Evolutionary conservation across 179 eudicot species (phyloP).

Genomic region (Beta macrorhiza): DNA sequence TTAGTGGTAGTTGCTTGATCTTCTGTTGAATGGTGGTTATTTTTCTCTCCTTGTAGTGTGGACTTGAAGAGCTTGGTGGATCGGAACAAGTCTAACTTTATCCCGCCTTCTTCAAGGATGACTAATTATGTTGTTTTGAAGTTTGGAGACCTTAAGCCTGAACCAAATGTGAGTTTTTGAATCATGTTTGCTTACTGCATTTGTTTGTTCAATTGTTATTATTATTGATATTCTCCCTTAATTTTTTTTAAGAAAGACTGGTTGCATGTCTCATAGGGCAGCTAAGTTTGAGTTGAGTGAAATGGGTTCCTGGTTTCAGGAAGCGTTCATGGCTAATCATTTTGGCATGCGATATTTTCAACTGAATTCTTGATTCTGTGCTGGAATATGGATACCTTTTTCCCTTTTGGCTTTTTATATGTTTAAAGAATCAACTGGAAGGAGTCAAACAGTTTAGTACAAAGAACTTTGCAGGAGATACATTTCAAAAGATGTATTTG

Average conservation of each 20-base stretch:
- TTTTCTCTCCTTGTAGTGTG: conserved; percentile 47
- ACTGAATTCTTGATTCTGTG: background rate
- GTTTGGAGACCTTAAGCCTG: conserved; percentile 57
- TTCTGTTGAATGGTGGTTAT: background rate
- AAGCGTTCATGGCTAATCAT: background rate
- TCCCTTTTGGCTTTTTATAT: no score
- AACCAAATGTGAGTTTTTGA: conserved; percentile 49
- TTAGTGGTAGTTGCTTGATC: background rate
- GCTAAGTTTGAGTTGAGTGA: background rate
- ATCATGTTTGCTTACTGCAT: background rate
- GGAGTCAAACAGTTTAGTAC: no score
- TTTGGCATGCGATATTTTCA: background rate
- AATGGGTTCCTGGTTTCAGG: background rate
- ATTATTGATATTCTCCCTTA: background rate
- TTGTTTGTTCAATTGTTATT: background rate
- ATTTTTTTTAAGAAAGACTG: background rate
- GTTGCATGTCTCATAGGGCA: background rate
- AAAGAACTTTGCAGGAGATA: no score
- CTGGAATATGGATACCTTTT: background rate
- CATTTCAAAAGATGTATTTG: background rate
- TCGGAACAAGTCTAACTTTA: conserved; percentile 51
- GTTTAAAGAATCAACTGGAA: no score
- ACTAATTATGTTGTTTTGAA: conserved; percentile 70
- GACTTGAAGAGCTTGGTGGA: conserved; percentile 75
- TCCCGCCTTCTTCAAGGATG: conserved; percentile 73